Evolutionary conservation across 2,329 filamentous ascomycete species (phyloP), one percentile per base, ranked within the genome.

Genomic region (Colletotrichum simmondsii): DNA sequence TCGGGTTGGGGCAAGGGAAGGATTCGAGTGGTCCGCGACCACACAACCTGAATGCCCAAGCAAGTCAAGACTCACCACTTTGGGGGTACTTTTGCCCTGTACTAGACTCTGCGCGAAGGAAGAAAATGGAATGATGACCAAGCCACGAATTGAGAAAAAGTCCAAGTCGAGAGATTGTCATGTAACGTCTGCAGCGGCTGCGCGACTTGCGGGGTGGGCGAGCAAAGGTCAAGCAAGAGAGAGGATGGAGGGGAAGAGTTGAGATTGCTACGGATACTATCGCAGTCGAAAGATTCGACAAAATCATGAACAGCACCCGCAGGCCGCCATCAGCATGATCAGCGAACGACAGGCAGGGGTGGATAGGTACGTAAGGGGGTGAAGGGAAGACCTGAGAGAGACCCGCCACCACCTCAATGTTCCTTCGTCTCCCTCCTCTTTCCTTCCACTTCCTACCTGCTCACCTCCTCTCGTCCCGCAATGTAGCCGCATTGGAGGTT

Each of bases 271-370:
- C 37, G 37, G 16, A 42, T 42, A 14, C 54, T 24, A 28, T 58
- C 46, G 54, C 42, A 60, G 32, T 61, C 22, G 49, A 54, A 71
- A 53, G 56, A 73, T 65, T 64, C 59, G 30, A 70, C 35, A 65
- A 70, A 71, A 73, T 73, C 67, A 73, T 60, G 60, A 62, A 57
- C 26, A 65, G 63, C 59, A 70, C 30, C 52, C 62, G 66, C 60
- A 42, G 37, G 37, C 37, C 16, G 14, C 37, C 37, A 69, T 72
- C 66, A 72, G 54, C 62, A 46, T 61, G 46, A 70, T 58, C 66
- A 64, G 66, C 59, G 14, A n/a, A 69, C 32, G 59, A 26, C 4
- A 46, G 59, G 32, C 53, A 64, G 52, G 64, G 58, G 57, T n/a
- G n/a, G 6, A 42, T 62, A 32, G 59, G 37, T 53, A 63, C 28